Evolutionary conservation across 2,329 filamentous ascomycete genomes (phyloP), one percentile per base, ranked within the genome.

Genomic region (Fusarium marasasianum): DNA sequence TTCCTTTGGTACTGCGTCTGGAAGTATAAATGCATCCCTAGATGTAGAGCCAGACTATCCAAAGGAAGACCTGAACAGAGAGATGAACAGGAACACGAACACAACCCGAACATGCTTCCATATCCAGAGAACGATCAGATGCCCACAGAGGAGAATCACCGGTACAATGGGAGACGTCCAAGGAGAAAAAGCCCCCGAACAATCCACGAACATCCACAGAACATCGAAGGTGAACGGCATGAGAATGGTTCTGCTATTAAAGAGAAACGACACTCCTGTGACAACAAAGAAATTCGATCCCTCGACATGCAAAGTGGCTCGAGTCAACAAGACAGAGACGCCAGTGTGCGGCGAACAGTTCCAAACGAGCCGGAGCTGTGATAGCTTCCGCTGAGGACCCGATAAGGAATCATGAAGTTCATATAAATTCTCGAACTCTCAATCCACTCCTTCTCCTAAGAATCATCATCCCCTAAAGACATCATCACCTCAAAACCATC

Each of bases 121-220:
- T 24, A 24, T 12, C 12, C 31, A 26, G 6, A 0, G 0, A 13
- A 0, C 29, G 1, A 20, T 24, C 17, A 4, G 6, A 35, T 29
- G 6, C 0, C 1, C 26, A 15, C 22, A 35, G 5, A 0, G 4
- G n/a, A 35, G 11, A 1, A 24, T 15, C 4, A 1, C 31, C 31
- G 31, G 31, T 1, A 35, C 31, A 35, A 24, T 1, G 2, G 8
- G 8, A 9, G 7, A 24, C n/a, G 6, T 7, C 1, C 48, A 20
- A 20, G 17, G 4, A 26, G 3, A 8, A 12, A 24, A 3, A 53
- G 0, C 8, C 18, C n/a, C 6, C 50, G 12, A 26, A 37, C 3
- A 26, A 4, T 13, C n/a, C 9, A 26, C 13, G 17, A 26, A 37
- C 17, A 8, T 22, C 18, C 31, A 22, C 31, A 37, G 33, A 53